Percentiles rank a stretch among this genome's conserved stretches.
These are phyloP conservation scores for Verticillium tricorpus DNA, from an alignment of 2,329 filamentous ascomycete genomes.

Conservation along the genomic window DNA sequence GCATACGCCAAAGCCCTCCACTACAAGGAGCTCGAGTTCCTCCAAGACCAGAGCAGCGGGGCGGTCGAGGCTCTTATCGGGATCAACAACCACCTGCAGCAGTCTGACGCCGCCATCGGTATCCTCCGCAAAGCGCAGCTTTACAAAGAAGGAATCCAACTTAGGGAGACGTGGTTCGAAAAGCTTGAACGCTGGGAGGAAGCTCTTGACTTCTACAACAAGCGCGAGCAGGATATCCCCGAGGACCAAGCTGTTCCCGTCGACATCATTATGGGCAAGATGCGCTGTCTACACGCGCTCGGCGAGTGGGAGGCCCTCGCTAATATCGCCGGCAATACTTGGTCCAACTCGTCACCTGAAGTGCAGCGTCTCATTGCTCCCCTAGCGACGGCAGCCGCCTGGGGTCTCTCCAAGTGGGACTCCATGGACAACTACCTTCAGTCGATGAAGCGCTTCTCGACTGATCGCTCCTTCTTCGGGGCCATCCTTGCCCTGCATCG, in stretches of 20 bases:
- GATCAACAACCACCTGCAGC: slow-evolving; percentile 98
- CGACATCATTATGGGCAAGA: slow-evolving; percentile 98
- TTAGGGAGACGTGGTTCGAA: slow-evolving; percentile 98
- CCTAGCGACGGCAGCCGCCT: slow-evolving; percentile 89
- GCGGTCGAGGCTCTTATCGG: slow-evolving; percentile 96
- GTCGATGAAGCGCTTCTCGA: slow-evolving; percentile 90
- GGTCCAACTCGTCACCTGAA: slow-evolving; percentile 83
- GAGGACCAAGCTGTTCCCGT: slow-evolving; percentile 61
- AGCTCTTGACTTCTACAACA: slow-evolving; percentile 85
- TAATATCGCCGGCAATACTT: slow-evolving; percentile 83
- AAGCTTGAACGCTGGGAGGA: slow-evolving; percentile 98
- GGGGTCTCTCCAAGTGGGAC: slow-evolving; percentile 96
- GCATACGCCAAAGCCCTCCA: slow-evolving; percentile 97
- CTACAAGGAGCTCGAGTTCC: slow-evolving; percentile 97
- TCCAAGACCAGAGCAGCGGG: slow-evolving; percentile 92
- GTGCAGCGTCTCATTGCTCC: slow-evolving; percentile 89
- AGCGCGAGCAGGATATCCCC: slow-evolving; percentile 69
- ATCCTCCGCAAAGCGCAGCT: slow-evolving; percentile 94
- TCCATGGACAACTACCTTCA: slow-evolving; percentile 96
- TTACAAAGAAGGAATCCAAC: slow-evolving; percentile 87
- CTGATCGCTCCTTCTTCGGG: slow-evolving; percentile 95
- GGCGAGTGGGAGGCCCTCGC: slow-evolving; percentile 97
- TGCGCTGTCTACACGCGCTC: slow-evolving; percentile 94
- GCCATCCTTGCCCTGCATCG: slow-evolving; percentile 92
- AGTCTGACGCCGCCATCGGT: slow-evolving; percentile 96